Evolutionary conservation across 1,139 yeast genomes (phyloP).

Genomic region (Candida sanyaensis): DNA sequence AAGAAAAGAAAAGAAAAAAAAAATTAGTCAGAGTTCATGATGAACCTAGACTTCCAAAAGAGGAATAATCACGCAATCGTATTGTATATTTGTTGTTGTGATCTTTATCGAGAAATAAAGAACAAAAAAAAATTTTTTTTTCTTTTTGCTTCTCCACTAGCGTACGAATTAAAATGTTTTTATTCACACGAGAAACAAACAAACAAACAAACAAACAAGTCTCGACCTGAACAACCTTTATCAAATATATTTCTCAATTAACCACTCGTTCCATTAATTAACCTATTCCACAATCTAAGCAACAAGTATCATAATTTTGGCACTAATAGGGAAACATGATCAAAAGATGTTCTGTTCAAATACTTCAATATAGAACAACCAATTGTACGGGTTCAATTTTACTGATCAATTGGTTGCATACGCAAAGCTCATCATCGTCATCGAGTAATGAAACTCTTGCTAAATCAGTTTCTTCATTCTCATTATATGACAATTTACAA

Average conservation of each 20-base stretch:
- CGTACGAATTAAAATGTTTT: no score
- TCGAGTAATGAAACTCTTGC: not conserved
- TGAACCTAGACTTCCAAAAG: conserved; percentile 7
- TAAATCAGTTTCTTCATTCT: not conserved
- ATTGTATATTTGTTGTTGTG: no score
- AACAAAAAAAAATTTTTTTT: no score
- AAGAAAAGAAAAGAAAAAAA: conserved; percentile 4
- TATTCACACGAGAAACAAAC: no score
- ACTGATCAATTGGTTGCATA: conserved; percentile 2
- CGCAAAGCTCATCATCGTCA: not conserved
- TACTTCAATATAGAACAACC: conserved; percentile 4
- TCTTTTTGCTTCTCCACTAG: no score
- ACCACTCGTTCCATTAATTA: no score
- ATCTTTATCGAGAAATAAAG: not conserved
- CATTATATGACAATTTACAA: conserved; percentile 4
- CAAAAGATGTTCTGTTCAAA: conserved; percentile 3
- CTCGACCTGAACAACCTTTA: no score
- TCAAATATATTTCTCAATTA: no score
- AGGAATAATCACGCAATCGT: not conserved
- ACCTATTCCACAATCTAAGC: no score
- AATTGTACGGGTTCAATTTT: not conserved
- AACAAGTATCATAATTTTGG: no score
- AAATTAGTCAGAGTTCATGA: conserved; percentile 9
- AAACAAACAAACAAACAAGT: no score
- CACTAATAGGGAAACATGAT: conserved; percentile 1